Evolutionary conservation across 225 moss, liverwort and hornwort genomes (phyloP).

Genomic region (Pseudisothecium myosuroides): DNA sequence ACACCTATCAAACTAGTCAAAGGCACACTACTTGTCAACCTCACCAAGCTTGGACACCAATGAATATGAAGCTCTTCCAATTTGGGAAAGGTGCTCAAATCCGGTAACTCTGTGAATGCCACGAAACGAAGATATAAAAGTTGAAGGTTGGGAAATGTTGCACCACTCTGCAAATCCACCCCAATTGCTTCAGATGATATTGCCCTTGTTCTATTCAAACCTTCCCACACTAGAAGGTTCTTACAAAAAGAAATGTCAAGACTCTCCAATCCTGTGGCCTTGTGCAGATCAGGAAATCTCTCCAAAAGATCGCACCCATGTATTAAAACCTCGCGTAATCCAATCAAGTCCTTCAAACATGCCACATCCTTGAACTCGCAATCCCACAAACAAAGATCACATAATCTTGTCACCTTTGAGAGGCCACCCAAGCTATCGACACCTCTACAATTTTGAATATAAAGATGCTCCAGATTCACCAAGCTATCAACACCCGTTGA

Average conservation of each 20-base stretch:
- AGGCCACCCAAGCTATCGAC: too few species aligned
- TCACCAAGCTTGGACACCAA: rapidly evolving
- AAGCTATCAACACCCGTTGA: too few species aligned
- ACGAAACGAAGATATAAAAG: rapidly evolving
- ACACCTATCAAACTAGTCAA: rapidly evolving
- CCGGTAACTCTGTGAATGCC: neutral
- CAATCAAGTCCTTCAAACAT: too few species aligned
- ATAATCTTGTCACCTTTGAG: too few species aligned
- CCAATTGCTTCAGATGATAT: neutral
- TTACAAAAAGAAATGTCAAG: rapidly evolving
- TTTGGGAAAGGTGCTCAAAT: neutral
- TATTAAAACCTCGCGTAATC: too few species aligned
- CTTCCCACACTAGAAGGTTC: too few species aligned
- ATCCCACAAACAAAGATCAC: too few species aligned
- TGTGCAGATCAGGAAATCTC: neutral
- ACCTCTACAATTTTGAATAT: too few species aligned
- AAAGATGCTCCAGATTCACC: too few species aligned
- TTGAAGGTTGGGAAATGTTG: neutral
- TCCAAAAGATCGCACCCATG: too few species aligned
- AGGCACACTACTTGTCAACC: neutral
- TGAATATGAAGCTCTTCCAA: rapidly evolving
- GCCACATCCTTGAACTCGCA: too few species aligned
- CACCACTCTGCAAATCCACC: neutral
- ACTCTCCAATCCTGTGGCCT: neutral
- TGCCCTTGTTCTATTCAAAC: too few species aligned